A percentile compares a stretch with the other conserved stretches of the same genome.
Conservation (phyloP, 139 green algal species). For the Spirogloea muscicola region DNA sequence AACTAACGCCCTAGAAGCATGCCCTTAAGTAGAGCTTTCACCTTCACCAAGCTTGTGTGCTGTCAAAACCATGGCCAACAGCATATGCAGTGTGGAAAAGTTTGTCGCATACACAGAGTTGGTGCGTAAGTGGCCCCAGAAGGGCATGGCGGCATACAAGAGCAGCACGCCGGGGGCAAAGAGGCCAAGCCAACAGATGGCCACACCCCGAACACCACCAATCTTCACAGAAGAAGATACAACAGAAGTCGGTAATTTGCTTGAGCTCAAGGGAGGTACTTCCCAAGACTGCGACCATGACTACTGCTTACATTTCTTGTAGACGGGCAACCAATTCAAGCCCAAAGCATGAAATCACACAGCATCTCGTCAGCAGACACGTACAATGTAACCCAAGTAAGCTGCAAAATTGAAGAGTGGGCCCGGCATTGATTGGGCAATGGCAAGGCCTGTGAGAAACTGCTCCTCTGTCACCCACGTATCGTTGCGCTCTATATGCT, state of each 20-base stretch:
- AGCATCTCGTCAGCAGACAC: too few species aligned
- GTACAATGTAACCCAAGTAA: slow-evolving; percentile 87
- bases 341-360: too few species aligned
- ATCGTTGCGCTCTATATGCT: slow-evolving; percentile 22
- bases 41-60: too few species aligned
- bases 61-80: too few species aligned
- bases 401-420: slow-evolving; percentile 94
- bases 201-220: slow-evolving; percentile 51
- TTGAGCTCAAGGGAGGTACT: too few species aligned
- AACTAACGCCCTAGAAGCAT: too few species aligned
- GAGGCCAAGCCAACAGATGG: slow-evolving; percentile 78
- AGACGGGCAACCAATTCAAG: too few species aligned
- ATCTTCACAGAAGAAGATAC: background rate
- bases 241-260: too few species aligned
- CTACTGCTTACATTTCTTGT: too few species aligned
- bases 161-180: slow-evolving; percentile 86
- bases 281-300: too few species aligned
- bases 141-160: slow-evolving; percentile 88
- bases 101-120: background rate
- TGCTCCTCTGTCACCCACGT: slow-evolving; percentile 78
- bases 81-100: too few species aligned
- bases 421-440: slow-evolving; percentile 77
- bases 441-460: slow-evolving; percentile 71
- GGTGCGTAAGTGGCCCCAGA: slow-evolving; percentile 65
- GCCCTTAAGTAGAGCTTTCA: too few species aligned